Evolutionary conservation across 1,284 basidiomycete species (phyloP), one percentile per base, ranked within the genome.

Genomic region (Malassezia obtusa): DNA sequence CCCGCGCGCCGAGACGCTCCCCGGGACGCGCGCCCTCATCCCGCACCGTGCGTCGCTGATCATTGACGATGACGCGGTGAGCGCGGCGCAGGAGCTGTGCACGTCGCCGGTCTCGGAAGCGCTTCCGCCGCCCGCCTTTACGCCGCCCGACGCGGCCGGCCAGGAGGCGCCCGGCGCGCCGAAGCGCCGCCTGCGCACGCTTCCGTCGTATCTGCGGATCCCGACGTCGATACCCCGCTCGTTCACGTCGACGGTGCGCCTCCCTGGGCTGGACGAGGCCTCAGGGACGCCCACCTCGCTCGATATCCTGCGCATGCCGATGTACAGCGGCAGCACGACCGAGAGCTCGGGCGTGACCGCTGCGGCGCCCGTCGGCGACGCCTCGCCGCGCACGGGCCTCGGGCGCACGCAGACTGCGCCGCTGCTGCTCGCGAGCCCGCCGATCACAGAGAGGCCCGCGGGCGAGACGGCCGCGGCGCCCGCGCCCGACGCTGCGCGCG

Each of bases 121-220:
- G n/a, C n/a, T n/a, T n/a, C n/a, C n/a, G n/a, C n/a, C n/a, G n/a
- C n/a, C n/a, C n/a, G n/a, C n/a, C n/a, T n/a, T n/a, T n/a, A n/a
- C n/a, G n/a, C n/a, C n/a, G n/a, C n/a, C n/a, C n/a, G n/a, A n/a
- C n/a, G n/a, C n/a, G n/a, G n/a, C n/a, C n/a, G n/a, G n/a, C n/a
- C n/a, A n/a, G 41, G 48, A 19, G 19, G 37, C n/a, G 25, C 21
- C 12, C 44, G 47, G 17, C 21, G 38, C 9, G 43, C 11, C 10
- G n/a, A 39, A 39, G 40, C 33, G 36, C 9, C 31, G 31, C n/a
- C 15, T 54, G 21, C n/a, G 26, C 2, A 61, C 70, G 2, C 49
- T 71, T 6, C 70, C 70, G 5, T 73, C 70, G 5, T 73, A 71
- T 35, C 68, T 73, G 45, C 69, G 69, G 52, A 73, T 73, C 40